These are phyloP conservation scores for Apophysomyces ossiformis DNA, from an alignment of 371 early-diverging fungal species.

Conservation along the genomic window DNA sequence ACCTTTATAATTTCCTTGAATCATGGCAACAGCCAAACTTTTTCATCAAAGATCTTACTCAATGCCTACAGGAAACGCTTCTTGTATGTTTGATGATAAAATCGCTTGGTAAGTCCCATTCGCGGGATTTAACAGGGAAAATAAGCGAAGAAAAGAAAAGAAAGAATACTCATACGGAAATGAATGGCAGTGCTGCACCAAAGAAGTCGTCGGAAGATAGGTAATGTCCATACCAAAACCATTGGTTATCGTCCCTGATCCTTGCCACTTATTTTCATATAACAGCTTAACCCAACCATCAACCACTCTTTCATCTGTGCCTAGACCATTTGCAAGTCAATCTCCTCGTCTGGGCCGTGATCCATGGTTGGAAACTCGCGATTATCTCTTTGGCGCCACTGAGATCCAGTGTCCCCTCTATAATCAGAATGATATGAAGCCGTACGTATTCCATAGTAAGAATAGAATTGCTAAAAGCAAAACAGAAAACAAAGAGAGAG, in stretches of 20 bases:
- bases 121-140: conserved; percentile 7
- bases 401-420: conserved; percentile 13
- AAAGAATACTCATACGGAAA: no score
- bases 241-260: no score
- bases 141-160: not conserved
- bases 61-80: conserved; percentile 17
- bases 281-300: not conserved
- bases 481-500: no score
- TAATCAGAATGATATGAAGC: conserved; percentile 1
- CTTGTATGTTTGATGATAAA: not conserved
- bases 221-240: not conserved
- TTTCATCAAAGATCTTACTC: conserved; percentile 21
- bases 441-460: not conserved
- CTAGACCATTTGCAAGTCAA: not conserved
- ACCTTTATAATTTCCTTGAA: not conserved
- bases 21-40: not conserved
- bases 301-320: not conserved
- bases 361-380: conserved; percentile 1
- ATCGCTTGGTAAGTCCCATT: not conserved
- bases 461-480: no score
- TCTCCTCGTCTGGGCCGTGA: not conserved
- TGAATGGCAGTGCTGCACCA: not conserved
- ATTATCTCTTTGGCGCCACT: conserved; percentile 21
- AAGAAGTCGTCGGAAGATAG: conserved; percentile 2
- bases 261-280: no score